Conservation (phyloP, 306 rosid species). For the Phaseolus lunatus region DNA sequence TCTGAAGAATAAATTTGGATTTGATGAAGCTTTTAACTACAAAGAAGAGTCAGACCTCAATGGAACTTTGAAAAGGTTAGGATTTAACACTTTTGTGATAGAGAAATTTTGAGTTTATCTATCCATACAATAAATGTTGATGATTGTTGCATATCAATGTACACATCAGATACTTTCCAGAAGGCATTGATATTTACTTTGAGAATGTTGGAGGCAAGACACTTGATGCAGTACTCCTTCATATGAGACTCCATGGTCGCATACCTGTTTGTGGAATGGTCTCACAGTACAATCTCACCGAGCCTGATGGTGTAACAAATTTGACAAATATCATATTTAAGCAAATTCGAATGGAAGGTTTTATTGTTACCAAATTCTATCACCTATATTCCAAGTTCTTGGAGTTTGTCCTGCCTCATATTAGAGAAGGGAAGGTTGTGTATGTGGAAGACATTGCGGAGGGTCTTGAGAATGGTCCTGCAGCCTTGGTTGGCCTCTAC, state of each 20-base stretch:
- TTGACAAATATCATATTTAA: slow-evolving; percentile 40
- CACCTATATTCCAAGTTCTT: slow-evolving; percentile 42
- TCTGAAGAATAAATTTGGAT: too few relatives aligned
- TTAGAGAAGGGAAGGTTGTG: slow-evolving; percentile 44
- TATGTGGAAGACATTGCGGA: slow-evolving; percentile 45
- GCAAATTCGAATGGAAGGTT: slow-evolving; percentile 40
- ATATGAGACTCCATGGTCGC: slow-evolving; percentile 44
- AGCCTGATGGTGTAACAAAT: slow-evolving; percentile 45
- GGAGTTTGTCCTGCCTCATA: slow-evolving; percentile 42
- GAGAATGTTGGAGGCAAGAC: slow-evolving; percentile 50
- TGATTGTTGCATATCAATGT: too few relatives aligned
- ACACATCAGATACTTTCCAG: slow-evolving; percentile 32
- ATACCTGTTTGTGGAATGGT: slow-evolving; percentile 50
- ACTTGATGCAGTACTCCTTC: slow-evolving; percentile 48
- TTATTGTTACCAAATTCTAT: slow-evolving; percentile 26
- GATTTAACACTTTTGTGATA: too few relatives aligned
- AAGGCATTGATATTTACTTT: slow-evolving; percentile 39
- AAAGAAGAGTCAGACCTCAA: too few relatives aligned
- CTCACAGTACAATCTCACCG: slow-evolving; percentile 48
- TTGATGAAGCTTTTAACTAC: too few relatives aligned
- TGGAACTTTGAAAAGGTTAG: too few relatives aligned
- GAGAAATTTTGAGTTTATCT: too few relatives aligned
- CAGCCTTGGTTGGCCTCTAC: slow-evolving; percentile 39
- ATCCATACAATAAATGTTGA: too few relatives aligned
- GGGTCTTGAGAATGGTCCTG: slow-evolving; percentile 49